These are phyloP conservation scores for Naganishia sp. DNA, from an alignment of 1,284 basidiomycete genomes.

Conservation along the genomic window DNA sequence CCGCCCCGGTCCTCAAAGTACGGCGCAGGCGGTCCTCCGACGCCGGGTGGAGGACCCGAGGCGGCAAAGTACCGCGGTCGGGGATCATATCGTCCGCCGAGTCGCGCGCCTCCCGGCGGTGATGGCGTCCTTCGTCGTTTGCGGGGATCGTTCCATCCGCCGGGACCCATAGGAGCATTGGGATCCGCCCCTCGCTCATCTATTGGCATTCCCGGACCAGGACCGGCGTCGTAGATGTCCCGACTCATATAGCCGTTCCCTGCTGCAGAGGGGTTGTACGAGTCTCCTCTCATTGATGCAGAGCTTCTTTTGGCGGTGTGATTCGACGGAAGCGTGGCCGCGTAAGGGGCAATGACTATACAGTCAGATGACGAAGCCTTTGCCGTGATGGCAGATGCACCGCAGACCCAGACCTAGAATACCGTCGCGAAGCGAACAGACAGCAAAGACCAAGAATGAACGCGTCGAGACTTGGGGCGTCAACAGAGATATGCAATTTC, in stretches of 20 bases:
- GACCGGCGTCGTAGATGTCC: conserved; percentile 17
- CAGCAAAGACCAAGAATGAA: background rate
- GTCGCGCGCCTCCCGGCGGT: conserved; percentile 2
- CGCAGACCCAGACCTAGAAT: no score
- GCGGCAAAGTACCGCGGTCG: conserved; percentile 75
- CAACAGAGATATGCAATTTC: conserved; percentile 5
- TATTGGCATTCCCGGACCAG: conserved; percentile 3
- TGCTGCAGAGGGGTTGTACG: conserved; percentile 22
- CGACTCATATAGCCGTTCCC: conserved; percentile 22
- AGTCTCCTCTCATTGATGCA: conserved; percentile 19
- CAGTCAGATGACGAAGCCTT: no score
- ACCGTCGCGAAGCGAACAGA: no score
- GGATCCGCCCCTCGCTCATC: conserved; percentile 3
- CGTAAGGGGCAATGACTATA: no score
- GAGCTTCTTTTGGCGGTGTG: no score
- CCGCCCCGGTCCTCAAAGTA: conserved; percentile 19
- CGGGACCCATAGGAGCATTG: background rate
- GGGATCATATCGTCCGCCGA: conserved; percentile 63
- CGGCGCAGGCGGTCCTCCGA: conserved; percentile 26
- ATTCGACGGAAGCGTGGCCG: no score
- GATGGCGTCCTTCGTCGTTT: conserved; percentile 21
- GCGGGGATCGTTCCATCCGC: conserved; percentile 7
- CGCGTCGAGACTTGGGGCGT: conserved; percentile 1
- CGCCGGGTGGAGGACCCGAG: conserved; percentile 57
- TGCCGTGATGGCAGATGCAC: no score